phyloP scores from a whole-genome alignment of 176 grass and related monocot species.

The Triticum urartu region DNA sequence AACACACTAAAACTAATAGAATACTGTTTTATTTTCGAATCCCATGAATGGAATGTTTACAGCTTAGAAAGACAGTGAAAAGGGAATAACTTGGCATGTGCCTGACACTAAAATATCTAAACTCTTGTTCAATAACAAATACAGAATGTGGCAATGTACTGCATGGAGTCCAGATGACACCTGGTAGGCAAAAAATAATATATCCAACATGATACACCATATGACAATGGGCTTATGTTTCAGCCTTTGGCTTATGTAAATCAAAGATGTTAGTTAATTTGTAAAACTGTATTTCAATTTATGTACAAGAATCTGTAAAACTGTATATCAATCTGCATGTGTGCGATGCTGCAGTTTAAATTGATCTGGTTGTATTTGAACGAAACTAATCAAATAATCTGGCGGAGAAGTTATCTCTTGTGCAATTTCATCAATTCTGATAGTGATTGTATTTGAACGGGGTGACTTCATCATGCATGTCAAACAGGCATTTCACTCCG shows the following conservation, averaged over 20 bases:
- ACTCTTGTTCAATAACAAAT: neutral
- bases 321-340: neutral
- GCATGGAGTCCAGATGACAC: neutral
- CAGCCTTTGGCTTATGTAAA: neutral
- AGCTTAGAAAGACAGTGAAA: neutral
- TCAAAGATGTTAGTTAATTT: neutral
- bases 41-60: neutral
- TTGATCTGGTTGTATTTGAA: neutral
- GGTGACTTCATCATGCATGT: conserved; percentile 5
- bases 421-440: neutral
- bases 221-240: neutral
- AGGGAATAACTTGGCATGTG: neutral
- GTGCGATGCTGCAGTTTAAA: neutral
- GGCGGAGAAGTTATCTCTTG: neutral
- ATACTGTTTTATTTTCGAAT: neutral
- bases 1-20: conserved; percentile 1
- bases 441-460: neutral
- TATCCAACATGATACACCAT: neutral
- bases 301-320: neutral
- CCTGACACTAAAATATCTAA: neutral
- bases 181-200: neutral
- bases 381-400: conserved; percentile 28
- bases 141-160: neutral
- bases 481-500: neutral
- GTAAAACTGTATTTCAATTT: neutral